These are phyloP conservation scores for Trametes elegans DNA, from an alignment of 768 basidiomycete species.

Conservation along the genomic window DNA sequence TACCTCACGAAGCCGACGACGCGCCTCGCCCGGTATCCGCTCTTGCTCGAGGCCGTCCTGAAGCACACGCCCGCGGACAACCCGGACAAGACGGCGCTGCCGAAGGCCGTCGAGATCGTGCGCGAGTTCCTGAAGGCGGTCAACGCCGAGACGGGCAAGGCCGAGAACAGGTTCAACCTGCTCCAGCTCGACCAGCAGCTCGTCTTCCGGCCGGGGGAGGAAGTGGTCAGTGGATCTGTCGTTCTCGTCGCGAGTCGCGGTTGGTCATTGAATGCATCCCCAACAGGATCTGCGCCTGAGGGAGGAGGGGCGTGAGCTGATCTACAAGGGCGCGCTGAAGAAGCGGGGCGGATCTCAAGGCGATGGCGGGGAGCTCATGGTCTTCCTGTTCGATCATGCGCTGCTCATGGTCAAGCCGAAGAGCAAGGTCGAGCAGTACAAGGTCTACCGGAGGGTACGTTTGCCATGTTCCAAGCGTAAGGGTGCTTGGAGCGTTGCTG, in stretches of 20 bases:
- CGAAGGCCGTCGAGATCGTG: slow-evolving; percentile 73
- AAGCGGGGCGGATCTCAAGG: slow-evolving; percentile 70
- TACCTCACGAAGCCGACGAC: slow-evolving; percentile 99
- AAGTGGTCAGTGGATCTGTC: slow-evolving; percentile 57
- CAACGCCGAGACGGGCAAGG: slow-evolving; percentile 91
- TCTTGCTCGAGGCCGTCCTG: slow-evolving; percentile 86
- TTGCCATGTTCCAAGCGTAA: not conserved
- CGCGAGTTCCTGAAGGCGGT: slow-evolving; percentile 84
- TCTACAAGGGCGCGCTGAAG: slow-evolving; percentile 88
- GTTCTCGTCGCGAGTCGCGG: too few relatives aligned
- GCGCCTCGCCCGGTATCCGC: slow-evolving; percentile 92
- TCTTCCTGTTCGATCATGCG: slow-evolving; percentile 97
- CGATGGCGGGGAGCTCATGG: slow-evolving; percentile 86
- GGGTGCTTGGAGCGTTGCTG: not conserved
- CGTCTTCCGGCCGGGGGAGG: slow-evolving; percentile 84
- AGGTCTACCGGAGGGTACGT: slow-evolving; percentile 89
- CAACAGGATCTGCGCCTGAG: slow-evolving; percentile 76
- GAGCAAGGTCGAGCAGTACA: slow-evolving; percentile 87
- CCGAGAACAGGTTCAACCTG: slow-evolving; percentile 95
- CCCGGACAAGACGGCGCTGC: slow-evolving; percentile 75
- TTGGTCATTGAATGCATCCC: too few relatives aligned
- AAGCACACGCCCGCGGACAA: slow-evolving; percentile 92
- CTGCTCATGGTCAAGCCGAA: slow-evolving; percentile 92
- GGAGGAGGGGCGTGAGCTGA: slow-evolving; percentile 87
- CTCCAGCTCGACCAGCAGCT: slow-evolving; percentile 92